phyloP scores from a whole-genome alignment of 495 filamentous ascomycete genomes.

The Oidiodendron maius region DNA sequence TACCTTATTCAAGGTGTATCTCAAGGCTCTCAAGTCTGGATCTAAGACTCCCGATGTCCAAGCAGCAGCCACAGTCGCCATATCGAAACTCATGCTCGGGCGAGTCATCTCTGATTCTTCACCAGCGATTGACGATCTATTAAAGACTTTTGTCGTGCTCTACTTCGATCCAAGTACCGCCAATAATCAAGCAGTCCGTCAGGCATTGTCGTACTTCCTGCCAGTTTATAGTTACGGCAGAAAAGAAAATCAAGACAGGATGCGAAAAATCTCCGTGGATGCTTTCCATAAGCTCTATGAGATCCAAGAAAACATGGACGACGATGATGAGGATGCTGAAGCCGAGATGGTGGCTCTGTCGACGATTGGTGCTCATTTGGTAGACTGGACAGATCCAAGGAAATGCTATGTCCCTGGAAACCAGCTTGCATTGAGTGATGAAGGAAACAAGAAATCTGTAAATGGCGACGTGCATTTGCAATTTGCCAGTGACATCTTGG shows the following conservation, averaged over 20 bases:
- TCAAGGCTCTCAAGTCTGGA: constrained; percentile 66
- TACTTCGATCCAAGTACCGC: constrained; percentile 88
- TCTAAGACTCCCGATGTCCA: constrained; percentile 67
- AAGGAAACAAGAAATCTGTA: constrained; percentile 51
- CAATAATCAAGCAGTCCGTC: constrained; percentile 79
- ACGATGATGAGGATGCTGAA: constrained; percentile 68
- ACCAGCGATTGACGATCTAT: constrained; percentile 55
- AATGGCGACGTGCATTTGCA: constrained; percentile 64
- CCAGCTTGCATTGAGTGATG: constrained; percentile 44
- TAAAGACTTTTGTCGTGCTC: constrained; percentile 73
- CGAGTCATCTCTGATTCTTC: constrained; percentile 51
- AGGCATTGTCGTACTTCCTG: constrained; percentile 90
- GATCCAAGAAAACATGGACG: constrained; percentile 58
- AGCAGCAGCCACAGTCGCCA: constrained; percentile 71
- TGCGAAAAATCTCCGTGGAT: constrained; percentile 63
- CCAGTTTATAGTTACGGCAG: constrained; percentile 89
- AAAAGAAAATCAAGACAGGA: constrained; percentile 69
- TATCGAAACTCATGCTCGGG: constrained; percentile 82
- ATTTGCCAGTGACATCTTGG: constrained; percentile 58
- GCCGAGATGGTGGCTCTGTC: constrained; percentile 75
- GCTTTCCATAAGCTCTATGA: constrained; percentile 60
- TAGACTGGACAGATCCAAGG: constrained; percentile 95
- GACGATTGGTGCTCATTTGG: constrained; percentile 70
- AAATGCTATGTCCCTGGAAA: constrained; percentile 69
- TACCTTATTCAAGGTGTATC: constrained; percentile 67